phyloP scores from a whole-genome alignment of 2,329 filamentous ascomycete species.

The Trichoderma sp. region DNA sequence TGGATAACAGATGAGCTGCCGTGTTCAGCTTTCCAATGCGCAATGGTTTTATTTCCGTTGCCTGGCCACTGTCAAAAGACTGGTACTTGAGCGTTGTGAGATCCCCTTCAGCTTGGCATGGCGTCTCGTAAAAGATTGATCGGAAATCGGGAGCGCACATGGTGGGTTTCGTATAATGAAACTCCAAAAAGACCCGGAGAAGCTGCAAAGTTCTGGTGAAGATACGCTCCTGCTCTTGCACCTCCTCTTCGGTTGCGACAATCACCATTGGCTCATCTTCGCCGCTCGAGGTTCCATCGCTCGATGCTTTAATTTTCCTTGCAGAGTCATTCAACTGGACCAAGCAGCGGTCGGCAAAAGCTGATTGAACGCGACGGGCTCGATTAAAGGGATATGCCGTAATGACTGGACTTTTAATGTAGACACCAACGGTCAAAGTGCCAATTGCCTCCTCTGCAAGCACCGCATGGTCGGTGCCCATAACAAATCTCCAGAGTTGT shows the following conservation, averaged over 20 bases:
- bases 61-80: conserved; percentile 61
- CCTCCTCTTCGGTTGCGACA: conserved; percentile 47
- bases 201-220: conserved; percentile 70
- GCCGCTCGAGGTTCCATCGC: conserved; percentile 41
- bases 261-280: conserved; percentile 55
- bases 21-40: conserved; percentile 70
- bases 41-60: conserved; percentile 60
- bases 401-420: conserved; percentile 60
- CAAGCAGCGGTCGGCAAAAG: conserved; percentile 71
- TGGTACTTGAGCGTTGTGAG: conserved; percentile 70
- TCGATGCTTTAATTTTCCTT: conserved; percentile 47
- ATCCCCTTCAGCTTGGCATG: conserved; percentile 59
- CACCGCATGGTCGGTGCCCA: conserved; percentile 62
- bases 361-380: conserved; percentile 61
- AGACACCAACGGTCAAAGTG: conserved; percentile 68
- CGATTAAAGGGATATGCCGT: conserved; percentile 47
- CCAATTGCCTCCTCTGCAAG: conserved; percentile 68
- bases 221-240: conserved; percentile 51
- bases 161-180: conserved; percentile 60
- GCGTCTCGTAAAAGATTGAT: conserved; percentile 50
- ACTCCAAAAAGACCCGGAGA: conserved; percentile 64
- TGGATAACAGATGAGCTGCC: conserved; percentile 64
- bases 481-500: conserved; percentile 78
- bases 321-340: conserved; percentile 66
- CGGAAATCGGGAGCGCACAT: conserved; percentile 59